A percentile compares a stretch with the other conserved stretches of the same genome.
Evolutionary conservation across 805 yeast genomes (phyloP).

Genomic region (Candida hungchunana): DNA sequence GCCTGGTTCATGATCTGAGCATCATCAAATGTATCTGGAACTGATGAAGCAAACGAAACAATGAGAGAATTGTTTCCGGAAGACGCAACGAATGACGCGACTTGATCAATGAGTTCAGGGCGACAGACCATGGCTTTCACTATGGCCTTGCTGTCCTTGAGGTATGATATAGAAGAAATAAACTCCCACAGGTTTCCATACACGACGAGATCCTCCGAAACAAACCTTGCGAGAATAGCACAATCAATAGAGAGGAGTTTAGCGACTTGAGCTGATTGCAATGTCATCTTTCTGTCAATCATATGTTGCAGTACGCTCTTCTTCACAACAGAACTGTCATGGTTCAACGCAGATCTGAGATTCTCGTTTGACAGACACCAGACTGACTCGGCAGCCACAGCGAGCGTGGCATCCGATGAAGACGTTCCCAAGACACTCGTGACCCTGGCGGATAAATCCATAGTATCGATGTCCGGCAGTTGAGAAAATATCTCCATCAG

Average conservation of each 20-base stretch:
- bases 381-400: constrained; percentile 28
- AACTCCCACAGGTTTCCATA: constrained; percentile 13
- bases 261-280: constrained; percentile 8
- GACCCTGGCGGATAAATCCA: constrained; percentile 15
- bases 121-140: no score
- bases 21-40: no score
- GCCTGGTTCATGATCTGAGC: no score
- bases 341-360: constrained; percentile 9
- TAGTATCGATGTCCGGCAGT: constrained; percentile 18
- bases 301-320: constrained; percentile 12
- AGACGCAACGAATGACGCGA: no score
- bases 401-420: constrained; percentile 15
- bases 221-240: constrained; percentile 10
- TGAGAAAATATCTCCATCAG: constrained; percentile 36
- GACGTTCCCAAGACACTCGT: constrained; percentile 4
- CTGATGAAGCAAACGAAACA: no score
- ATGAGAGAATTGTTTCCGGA: no score
- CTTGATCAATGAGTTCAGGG: no score
- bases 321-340: constrained; percentile 8
- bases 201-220: constrained; percentile 15
- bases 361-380: constrained; percentile 19
- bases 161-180: no score
- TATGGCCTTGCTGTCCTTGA: no score
- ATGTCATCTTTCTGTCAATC: constrained; percentile 14
- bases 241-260: constrained; percentile 2